Evolutionary conservation across 208 protist genomes (phyloP).

Genomic region (Leishmania amazonensis): DNA sequence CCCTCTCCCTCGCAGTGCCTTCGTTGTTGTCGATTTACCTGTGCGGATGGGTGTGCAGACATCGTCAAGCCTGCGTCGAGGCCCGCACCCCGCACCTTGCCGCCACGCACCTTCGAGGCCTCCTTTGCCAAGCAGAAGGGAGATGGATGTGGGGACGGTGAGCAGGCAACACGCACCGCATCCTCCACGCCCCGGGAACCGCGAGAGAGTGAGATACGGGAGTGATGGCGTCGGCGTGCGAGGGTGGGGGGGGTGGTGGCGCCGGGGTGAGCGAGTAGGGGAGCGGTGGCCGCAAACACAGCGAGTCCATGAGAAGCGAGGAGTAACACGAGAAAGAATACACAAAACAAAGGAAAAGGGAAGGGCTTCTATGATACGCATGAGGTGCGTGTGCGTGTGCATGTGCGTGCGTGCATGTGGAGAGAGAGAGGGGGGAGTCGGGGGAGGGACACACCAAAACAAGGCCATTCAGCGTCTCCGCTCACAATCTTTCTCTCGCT

Average conservation of each 20-base stretch:
- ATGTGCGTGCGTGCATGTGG: neutral
- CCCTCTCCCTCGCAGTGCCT: neutral
- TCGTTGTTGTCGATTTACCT: neutral
- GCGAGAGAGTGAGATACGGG: no score
- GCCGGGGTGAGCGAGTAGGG: no score
- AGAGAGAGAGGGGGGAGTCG: neutral
- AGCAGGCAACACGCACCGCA: no score
- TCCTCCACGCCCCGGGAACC: no score
- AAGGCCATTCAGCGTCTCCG: neutral
- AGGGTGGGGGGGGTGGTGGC: no score
- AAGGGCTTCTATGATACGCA: neutral
- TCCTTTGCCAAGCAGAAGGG: neutral
- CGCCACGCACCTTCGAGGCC: neutral
- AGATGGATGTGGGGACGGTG: neutral
- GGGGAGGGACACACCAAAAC: no score
- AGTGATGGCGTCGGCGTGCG: no score
- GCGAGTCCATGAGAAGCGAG: neutral
- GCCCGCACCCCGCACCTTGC: neutral
- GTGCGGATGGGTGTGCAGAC: neutral
- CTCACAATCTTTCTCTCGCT: neutral
- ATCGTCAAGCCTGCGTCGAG: neutral
- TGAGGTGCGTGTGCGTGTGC: neutral
- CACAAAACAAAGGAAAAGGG: neutral
- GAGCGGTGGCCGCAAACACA: neutral
- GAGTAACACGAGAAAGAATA: neutral